These are phyloP conservation scores for Aspergillus funiculosus DNA, from an alignment of 495 filamentous ascomycete genomes.

Conservation along the genomic window DNA sequence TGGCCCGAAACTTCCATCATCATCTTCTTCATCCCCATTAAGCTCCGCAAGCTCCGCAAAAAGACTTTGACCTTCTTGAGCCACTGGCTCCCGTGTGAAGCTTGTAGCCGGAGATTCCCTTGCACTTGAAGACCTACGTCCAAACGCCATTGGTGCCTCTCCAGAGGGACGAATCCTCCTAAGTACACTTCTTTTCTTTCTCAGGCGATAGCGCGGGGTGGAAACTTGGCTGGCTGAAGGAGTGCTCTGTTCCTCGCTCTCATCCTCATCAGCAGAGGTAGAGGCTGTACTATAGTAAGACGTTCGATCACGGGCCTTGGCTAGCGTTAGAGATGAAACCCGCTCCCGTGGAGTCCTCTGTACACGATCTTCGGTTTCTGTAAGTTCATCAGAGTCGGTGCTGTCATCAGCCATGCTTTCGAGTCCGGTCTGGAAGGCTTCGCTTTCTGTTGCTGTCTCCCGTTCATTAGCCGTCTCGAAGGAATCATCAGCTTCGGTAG, in stretches of 20 bases:
- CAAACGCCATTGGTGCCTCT: conserved; percentile 53
- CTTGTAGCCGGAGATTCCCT: conserved; percentile 47
- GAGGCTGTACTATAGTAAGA: conserved; percentile 88
- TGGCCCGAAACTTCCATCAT: conserved; percentile 48
- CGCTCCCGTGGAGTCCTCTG: conserved; percentile 41
- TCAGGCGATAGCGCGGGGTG: conserved; percentile 63
- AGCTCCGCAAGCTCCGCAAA: conserved; percentile 85
- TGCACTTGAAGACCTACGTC: conserved; percentile 44
- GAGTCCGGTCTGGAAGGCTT: conserved; percentile 86
- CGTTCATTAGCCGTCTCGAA: conserved; percentile 79
- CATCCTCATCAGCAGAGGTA: conserved; percentile 75
- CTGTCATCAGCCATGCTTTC: conserved; percentile 78
- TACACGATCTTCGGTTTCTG: conserved; percentile 73
- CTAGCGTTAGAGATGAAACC: conserved; percentile 35
- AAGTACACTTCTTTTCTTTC: conserved; percentile 56
- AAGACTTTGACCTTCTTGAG: conserved; percentile 66
- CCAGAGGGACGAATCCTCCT: conserved; percentile 60
- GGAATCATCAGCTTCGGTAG: conserved; percentile 76
- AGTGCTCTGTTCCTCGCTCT: conserved; percentile 45
- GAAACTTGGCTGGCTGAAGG: conserved; percentile 59
- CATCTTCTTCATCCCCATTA: conserved; percentile 56
- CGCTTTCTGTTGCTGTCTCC: conserved; percentile 72
- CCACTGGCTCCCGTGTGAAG: conserved; percentile 41
- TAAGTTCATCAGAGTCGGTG: conserved; percentile 63
- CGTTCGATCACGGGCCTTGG: conserved; percentile 50